Evolutionary conservation across 495 filamentous ascomycete genomes (phyloP).

Genomic region (Penicillium canescens): DNA sequence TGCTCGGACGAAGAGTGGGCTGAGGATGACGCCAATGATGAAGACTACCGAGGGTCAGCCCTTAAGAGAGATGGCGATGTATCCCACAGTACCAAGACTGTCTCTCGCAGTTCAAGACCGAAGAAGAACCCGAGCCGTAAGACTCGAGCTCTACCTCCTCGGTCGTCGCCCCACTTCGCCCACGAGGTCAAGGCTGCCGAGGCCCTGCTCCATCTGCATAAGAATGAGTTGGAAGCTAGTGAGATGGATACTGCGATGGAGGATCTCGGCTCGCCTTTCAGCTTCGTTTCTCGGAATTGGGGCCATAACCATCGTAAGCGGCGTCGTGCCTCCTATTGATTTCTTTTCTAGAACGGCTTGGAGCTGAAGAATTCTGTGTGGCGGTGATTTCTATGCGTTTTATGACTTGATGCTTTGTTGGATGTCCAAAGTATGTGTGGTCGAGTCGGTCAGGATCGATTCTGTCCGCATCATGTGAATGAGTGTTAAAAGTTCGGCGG

Average conservation of each 20-base stretch:
- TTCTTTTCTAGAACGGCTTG: conserved; percentile 3
- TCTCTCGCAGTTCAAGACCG: not conserved
- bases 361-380: not conserved
- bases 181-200: conserved; percentile 57
- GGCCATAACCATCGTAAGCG: conserved; percentile 7
- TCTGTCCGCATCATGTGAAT: not conserved
- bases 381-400: not conserved
- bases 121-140: conserved; percentile 12
- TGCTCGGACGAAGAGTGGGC: conserved; percentile 10
- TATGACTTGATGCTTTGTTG: conserved; percentile 1
- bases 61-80: not conserved
- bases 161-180: conserved; percentile 9
- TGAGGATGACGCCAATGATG: conserved; percentile 20
- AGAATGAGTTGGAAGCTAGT: conserved; percentile 35
- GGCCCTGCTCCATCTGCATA: conserved; percentile 55
- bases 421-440: not conserved
- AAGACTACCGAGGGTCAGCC: conserved; percentile 14
- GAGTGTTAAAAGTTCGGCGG: not conserved
- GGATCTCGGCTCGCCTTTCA: conserved; percentile 1
- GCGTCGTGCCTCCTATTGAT: conserved; percentile 15
- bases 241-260: conserved; percentile 9
- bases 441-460: not conserved
- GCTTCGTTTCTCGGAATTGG: not conserved
- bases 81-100: not conserved
- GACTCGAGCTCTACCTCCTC: not conserved